Evolutionary conservation across 139 green algal genomes (phyloP), one percentile per base, ranked within the genome.

Genomic region (Mychonastes homosphaera): DNA sequence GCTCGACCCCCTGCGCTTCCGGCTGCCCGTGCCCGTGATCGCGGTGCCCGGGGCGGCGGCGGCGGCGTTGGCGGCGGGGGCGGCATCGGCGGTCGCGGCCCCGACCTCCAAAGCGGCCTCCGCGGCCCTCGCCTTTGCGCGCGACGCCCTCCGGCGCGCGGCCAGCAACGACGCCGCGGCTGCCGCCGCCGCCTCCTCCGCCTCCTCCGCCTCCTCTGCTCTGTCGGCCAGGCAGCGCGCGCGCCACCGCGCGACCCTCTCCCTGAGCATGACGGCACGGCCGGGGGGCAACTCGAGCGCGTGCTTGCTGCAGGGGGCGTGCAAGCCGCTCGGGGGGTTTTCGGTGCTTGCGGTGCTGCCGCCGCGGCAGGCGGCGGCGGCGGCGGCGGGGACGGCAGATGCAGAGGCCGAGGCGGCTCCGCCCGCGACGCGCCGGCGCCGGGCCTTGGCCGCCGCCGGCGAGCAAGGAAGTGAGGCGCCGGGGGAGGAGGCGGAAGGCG

Each of bases 281-380:
- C 66, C 61, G 5, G n/a, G 33, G 2, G 54, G 28, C 24, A 76
- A 84, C 70, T 75, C 74, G 33, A 53, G 6, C 4, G 30, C 47
- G 21, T 90, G 82, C 69, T 65, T 90, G 7, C 16, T 36, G 0
- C 53, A 57, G 0, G 23, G 51, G 18, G 76, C 55, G 13, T 90
- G 83, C 57, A 58, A 74, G n/a, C 83, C 83, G 6, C 41, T 93
- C 23, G 85, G 85, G 9, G 78, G 76, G 13, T 84, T 86, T 76
- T 79, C 60, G 45, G 76, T 91, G 26, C 82, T 75, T 72, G 73
- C 75, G 2, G 67, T 81, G 21, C 33, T 88, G 61, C 79, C 79
- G 6, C 66, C 74, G 8, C 36, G 87, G 61, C 62, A 58, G 4
- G 9, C 56, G 34, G 19, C 28, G n/a, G 28, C 41, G 16, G 19